Evolutionary conservation across 2,329 filamentous ascomycete species (phyloP), one percentile per base, ranked within the genome.

Genomic region (Claviceps paspali): DNA sequence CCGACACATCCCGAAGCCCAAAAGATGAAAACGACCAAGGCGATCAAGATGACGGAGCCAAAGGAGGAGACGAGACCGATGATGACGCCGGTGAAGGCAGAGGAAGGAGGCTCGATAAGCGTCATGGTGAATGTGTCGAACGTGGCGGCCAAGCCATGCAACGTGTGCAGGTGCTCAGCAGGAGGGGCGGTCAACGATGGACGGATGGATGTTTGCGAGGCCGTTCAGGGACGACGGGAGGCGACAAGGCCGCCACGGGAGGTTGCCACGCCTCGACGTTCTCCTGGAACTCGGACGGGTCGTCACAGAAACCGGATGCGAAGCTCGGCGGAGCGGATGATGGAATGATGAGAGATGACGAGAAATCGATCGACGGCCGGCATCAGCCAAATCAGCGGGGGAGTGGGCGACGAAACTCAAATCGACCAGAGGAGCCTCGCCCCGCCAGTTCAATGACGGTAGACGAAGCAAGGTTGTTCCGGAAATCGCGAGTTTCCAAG

Each of bases 11-110:
- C 58, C 5, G 58, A 60, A 57, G 92, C 92, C 61, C 82, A 76
- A 60, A 96, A 91, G 64, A 95, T 91, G 61, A 94, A 95, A 55
- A 96, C 76, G 53, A 91, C 64, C 44, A 92, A 57, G 40, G 83
- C 79, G 44, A 93, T 85, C 40, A 95, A 67, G 23, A 83, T 74
- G 31, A 88, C 88, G 28, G 87, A 93, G 43, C 86, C 88, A 60
- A 96, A 88, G 11, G 88, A 92, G 28, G 87, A 94, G 43, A 95
- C 70, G 53, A 98, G 77, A 48, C 88, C 91, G 56, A 98, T 96
- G 59, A 96, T 71, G 51, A 96, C 83, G 57, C 88, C 88, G 45
- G 73, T 76, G 47, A 76, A 56, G 49, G 66, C 66, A 22, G 64
- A 66, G 29, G 58, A 60, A 12, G 60, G 56, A 31, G 57, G 46